A percentile compares a stretch with the other conserved stretches of the same genome.
phyloP scores from a whole-genome alignment of 305 asterid genomes.

The Andrographis paniculata region DNA sequence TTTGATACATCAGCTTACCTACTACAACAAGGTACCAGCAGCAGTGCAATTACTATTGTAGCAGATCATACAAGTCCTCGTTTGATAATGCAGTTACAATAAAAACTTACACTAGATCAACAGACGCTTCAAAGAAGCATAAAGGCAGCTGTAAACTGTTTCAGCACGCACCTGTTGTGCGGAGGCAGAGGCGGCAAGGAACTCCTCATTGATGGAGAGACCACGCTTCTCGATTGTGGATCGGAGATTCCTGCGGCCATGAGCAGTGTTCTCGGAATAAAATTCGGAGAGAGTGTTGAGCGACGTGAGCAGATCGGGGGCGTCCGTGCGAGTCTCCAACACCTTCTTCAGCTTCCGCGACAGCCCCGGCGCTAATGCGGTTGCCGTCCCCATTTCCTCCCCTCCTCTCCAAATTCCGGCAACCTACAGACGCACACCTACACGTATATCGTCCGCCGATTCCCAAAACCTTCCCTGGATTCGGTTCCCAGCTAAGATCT shows the following conservation, averaged over 20 bases:
- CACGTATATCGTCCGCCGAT: too few relatives aligned
- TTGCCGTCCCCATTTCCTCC: slow-evolving; percentile 60
- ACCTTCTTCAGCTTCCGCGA: slow-evolving; percentile 99
- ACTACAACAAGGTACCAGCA: slow-evolving; percentile 17
- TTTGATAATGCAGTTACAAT: slow-evolving; percentile 12
- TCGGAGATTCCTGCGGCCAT: slow-evolving; percentile 86
- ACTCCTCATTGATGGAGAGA: slow-evolving; percentile 84
- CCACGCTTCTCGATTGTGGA: slow-evolving; percentile 92
- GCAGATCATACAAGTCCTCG: slow-evolving; percentile 19
- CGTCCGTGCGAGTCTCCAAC: slow-evolving; percentile 88
- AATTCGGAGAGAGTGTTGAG: slow-evolving; percentile 82
- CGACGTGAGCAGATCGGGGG: slow-evolving; percentile 79
- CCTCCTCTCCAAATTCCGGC: slow-evolving; percentile 22
- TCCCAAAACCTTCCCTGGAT: too few relatives aligned
- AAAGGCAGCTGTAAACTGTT: slow-evolving; percentile 7
- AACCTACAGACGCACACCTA: slow-evolving; percentile 19
- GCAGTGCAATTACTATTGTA: slow-evolving; percentile 15
- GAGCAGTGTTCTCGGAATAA: slow-evolving; percentile 70
- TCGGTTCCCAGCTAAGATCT: slow-evolving; percentile 23
- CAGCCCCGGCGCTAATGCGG: slow-evolving; percentile 98
- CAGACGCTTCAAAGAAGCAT: slow-evolving; percentile 13
- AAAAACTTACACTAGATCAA: slow-evolving; percentile 19
- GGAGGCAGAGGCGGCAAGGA: slow-evolving; percentile 64
- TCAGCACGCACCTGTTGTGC: slow-evolving; percentile 57
- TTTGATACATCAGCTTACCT: slow-evolving; percentile 4